phyloP scores from a whole-genome alignment of 139 green algal genomes.

The Desmodesmus armatus region DNA sequence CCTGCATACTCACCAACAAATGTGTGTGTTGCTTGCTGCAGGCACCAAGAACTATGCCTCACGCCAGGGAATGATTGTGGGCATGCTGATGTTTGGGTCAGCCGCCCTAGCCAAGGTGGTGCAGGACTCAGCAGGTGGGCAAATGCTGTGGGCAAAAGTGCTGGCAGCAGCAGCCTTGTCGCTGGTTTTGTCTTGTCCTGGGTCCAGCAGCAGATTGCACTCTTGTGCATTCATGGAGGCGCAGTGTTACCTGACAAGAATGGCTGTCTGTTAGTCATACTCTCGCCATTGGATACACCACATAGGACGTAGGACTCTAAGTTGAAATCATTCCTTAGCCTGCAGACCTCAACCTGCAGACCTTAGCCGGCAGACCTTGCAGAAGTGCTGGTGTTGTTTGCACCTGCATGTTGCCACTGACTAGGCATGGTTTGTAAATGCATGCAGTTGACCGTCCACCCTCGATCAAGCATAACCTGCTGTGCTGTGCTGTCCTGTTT shows the following conservation, averaged over 20 bases:
- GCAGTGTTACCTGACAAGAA: neutral
- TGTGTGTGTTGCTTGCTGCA: neutral
- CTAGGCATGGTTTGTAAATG: neutral
- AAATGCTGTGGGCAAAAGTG: neutral
- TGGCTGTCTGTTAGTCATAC: neutral
- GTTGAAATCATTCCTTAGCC: no score
- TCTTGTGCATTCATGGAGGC: neutral
- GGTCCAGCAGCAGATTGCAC: no score
- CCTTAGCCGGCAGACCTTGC: no score
- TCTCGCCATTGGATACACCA: neutral
- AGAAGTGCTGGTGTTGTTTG: no score
- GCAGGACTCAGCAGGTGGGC: constrained; percentile 28
- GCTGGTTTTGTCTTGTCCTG: neutral
- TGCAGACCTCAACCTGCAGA: no score
- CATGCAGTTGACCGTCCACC: neutral
- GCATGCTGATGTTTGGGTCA: constrained; percentile 25
- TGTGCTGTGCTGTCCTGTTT: neutral
- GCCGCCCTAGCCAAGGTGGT: constrained; percentile 35
- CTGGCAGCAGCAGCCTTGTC: neutral
- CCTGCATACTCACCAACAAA: neutral
- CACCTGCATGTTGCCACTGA: no score
- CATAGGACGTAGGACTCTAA: no score
- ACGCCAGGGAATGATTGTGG: constrained; percentile 28
- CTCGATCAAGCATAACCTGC: neutral
- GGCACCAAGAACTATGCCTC: constrained; percentile 24